These are phyloP conservation scores for Nephelium lappaceum DNA, from an alignment of 345 rosid species.

Conservation along the genomic window DNA sequence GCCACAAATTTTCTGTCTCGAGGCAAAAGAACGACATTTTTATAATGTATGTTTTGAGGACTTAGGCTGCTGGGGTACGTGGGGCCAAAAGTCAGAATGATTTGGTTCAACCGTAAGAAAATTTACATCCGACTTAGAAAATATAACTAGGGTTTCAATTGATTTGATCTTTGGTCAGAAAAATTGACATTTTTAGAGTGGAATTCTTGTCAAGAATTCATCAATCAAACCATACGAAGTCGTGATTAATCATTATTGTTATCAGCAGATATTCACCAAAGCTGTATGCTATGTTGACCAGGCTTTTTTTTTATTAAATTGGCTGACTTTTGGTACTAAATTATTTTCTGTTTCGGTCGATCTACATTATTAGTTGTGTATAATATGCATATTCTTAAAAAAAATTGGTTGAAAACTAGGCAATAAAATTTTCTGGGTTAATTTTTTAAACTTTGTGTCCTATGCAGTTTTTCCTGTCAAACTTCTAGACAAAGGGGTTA, in stretches of 20 bases:
- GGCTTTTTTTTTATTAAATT: neutral
- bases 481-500: slow-evolving; percentile 28
- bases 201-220: neutral
- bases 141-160: slow-evolving; percentile 14
- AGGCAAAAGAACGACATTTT: neutral
- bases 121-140: slow-evolving; percentile 8
- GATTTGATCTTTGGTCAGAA: slow-evolving; percentile 5
- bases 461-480: slow-evolving; percentile 24
- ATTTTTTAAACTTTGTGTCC: neutral
- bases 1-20: neutral
- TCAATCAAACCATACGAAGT: slow-evolving; percentile 7
- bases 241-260: slow-evolving; percentile 22
- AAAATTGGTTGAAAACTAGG: slow-evolving; percentile 6
- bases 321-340: slow-evolving; percentile 18
- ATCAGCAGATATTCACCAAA: neutral
- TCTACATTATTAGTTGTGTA: neutral
- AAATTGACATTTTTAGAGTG: slow-evolving; percentile 1
- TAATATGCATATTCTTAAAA: slow-evolving; percentile 8
- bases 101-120: neutral
- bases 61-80: neutral
- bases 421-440: neutral
- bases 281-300: neutral
- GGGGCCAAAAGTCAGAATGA: slow-evolving; percentile 15
- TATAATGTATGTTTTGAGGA: neutral
- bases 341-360: neutral